Conservation (phyloP, 2,329 filamentous ascomycete genomes). For the Colletotrichum sp. region DNA sequence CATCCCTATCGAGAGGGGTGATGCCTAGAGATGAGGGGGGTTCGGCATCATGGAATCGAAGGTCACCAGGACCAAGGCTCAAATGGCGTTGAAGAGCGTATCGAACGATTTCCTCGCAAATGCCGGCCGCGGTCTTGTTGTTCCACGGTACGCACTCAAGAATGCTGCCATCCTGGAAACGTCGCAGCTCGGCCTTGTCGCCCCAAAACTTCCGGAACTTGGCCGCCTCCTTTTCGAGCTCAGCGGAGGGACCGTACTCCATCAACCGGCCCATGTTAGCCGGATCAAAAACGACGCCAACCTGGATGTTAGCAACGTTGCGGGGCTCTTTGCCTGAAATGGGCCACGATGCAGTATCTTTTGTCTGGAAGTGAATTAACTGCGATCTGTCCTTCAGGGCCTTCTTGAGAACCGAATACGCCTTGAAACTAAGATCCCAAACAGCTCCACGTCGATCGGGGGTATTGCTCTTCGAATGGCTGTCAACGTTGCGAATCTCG, state of each 20-base stretch:
- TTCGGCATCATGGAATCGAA: slow-evolving; percentile 56
- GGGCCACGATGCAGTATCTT: slow-evolving; percentile 48
- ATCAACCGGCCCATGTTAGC: slow-evolving; percentile 76
- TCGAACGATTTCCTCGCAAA: slow-evolving; percentile 80
- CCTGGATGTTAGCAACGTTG: slow-evolving; percentile 46
- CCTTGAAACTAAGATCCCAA: slow-evolving; percentile 56
- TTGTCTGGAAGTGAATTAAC: slow-evolving; percentile 65
- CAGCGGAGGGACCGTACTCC: slow-evolving; percentile 86
- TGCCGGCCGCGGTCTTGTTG: slow-evolving; percentile 63
- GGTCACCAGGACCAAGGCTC: slow-evolving; percentile 58
- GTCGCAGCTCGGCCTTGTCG: slow-evolving; percentile 86
- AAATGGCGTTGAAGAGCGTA: slow-evolving; percentile 77
- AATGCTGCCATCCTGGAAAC: slow-evolving; percentile 95
- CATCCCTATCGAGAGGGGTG: slow-evolving; percentile 51
- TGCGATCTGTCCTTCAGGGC: slow-evolving; percentile 79
- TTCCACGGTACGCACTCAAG: slow-evolving; percentile 91
- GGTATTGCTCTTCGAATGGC: slow-evolving; percentile 27
- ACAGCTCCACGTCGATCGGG: slow-evolving; percentile 47
- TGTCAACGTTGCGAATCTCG: slow-evolving; percentile 38
- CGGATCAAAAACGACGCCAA: slow-evolving; percentile 77
- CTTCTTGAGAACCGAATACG: slow-evolving; percentile 69
- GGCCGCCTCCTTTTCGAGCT: slow-evolving; percentile 82
- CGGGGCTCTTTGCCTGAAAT: slow-evolving; percentile 32
- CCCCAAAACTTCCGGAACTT: slow-evolving; percentile 94
- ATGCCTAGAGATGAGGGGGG: slow-evolving; percentile 54